These are phyloP conservation scores for Ophiostoma quercus DNA, from an alignment of 2,329 filamentous ascomycete genomes.

Conservation along the genomic window DNA sequence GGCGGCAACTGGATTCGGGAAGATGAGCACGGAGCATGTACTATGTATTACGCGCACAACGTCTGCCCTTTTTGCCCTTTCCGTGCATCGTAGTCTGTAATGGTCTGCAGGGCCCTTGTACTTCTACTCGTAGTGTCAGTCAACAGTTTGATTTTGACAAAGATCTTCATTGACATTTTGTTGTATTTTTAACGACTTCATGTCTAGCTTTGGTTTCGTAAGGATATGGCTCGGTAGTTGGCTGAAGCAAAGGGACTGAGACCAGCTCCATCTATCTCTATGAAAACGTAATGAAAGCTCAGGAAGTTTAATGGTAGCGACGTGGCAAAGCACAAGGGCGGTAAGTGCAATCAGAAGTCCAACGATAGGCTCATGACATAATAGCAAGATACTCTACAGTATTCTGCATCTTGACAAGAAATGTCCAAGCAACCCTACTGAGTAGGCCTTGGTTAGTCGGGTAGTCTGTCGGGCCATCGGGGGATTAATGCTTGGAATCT, in stretches of 20 bases:
- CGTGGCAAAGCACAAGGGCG: not conserved
- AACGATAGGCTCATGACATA: not conserved
- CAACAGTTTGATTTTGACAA: not conserved
- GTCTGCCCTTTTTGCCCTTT: not conserved
- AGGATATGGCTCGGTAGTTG: not conserved
- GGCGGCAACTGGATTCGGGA: not conserved
- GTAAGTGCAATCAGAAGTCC: not conserved
- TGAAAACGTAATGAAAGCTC: not conserved
- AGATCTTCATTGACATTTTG: not conserved
- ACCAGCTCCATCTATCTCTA: not conserved
- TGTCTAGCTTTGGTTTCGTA: too few species aligned
- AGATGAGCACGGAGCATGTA: slow-evolving; percentile 2
- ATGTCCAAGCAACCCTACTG: not conserved
- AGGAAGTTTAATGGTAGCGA: not conserved
- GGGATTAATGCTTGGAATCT: not conserved
- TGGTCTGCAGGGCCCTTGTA: not conserved
- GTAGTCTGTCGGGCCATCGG: not conserved
- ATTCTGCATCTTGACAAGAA: not conserved
- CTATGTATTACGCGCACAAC: not conserved
- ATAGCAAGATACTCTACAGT: not conserved
- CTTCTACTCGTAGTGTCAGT: not conserved
- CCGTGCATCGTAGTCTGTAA: too few species aligned
- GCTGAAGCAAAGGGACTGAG: not conserved
- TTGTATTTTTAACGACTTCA: not conserved
- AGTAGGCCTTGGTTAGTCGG: not conserved